Evolutionary conservation across 129 eudicot species (phyloP).

Genomic region (Sambucus nigra): DNA sequence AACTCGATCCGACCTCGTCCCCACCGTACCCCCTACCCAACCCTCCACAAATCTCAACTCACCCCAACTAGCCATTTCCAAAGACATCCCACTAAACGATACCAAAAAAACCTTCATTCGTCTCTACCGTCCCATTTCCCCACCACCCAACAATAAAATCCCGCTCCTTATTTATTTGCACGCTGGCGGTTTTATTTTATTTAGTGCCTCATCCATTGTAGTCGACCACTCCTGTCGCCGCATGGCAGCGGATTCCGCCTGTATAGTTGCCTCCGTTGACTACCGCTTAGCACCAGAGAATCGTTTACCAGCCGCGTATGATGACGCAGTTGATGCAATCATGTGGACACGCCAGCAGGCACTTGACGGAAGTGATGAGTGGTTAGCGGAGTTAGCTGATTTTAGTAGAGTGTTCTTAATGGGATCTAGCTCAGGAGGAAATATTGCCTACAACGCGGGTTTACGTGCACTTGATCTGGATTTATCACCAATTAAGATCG

Average conservation of each 20-base stretch:
- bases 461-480: constrained; percentile 38
- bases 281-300: constrained; percentile 83
- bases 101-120: constrained; percentile 53
- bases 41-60: constrained; percentile 16
- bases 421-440: constrained; percentile 72
- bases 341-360: constrained; percentile 61
- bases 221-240: constrained; percentile 49
- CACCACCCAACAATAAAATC: constrained; percentile 27
- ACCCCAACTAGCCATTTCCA: constrained; percentile 32
- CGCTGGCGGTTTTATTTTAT: constrained; percentile 74
- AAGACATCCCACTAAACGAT: constrained; percentile 58
- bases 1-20: constrained; percentile 30
- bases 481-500: constrained; percentile 37
- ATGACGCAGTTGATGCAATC: constrained; percentile 74
- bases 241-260: constrained; percentile 33
- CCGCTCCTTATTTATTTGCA: constrained; percentile 65
- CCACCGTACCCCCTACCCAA: constrained; percentile 32
- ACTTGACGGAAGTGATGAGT: constrained; percentile 29
- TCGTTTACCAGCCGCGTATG: constrained; percentile 85
- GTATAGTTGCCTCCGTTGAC: constrained; percentile 60
- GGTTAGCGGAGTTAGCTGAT: constrained; percentile 57
- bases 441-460: constrained; percentile 40
- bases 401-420: constrained; percentile 37
- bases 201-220: constrained; percentile 33
- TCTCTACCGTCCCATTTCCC: constrained; percentile 47